Conservation (phyloP, 768 basidiomycete genomes). For the Cyathus striatus region DNA sequence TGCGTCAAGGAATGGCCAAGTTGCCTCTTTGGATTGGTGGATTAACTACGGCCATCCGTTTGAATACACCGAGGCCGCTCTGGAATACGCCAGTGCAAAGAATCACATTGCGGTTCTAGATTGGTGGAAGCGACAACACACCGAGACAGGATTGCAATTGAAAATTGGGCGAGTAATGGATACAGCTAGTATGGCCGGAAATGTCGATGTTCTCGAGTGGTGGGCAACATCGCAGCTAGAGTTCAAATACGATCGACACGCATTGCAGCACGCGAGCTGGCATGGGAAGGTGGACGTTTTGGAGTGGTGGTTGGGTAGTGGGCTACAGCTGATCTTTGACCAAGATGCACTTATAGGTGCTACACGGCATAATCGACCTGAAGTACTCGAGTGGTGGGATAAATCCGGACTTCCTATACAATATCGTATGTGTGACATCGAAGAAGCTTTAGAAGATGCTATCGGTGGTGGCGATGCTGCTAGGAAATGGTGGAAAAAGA, state of each 20-base stretch:
- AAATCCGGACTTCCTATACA: conserved; percentile 72
- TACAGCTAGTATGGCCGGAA: conserved; percentile 74
- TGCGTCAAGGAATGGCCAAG: conserved; percentile 73
- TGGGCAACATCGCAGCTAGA: conserved; percentile 79
- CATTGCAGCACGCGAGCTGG: conserved; percentile 74
- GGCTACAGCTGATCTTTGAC: conserved; percentile 74
- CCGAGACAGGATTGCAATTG: conserved; percentile 46
- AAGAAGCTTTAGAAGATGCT: conserved; percentile 86
- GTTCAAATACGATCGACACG: conserved; percentile 72
- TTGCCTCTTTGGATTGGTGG: conserved; percentile 82
- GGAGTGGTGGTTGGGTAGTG: conserved; percentile 80
- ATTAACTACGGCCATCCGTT: conserved; percentile 54
- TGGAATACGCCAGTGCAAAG: conserved; percentile 75
- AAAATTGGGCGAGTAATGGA: conserved; percentile 86
- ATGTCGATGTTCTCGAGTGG: conserved; percentile 77
- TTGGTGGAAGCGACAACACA: conserved; percentile 74
- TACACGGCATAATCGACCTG: conserved; percentile 75
- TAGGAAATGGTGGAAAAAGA: conserved; percentile 75
- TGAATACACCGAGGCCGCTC: conserved; percentile 75
- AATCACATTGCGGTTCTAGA: conserved; percentile 73
- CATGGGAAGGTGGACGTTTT: conserved; percentile 76
- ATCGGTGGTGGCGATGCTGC: conserved; percentile 75
- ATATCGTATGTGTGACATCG: conserved; percentile 88
- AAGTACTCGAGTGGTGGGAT: conserved; percentile 88
- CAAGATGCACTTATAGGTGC: conserved; percentile 76